Evolutionary conservation across 2,329 filamentous ascomycete species (phyloP), one percentile per base, ranked within the genome.

Genomic region (Didymella pinodella): DNA sequence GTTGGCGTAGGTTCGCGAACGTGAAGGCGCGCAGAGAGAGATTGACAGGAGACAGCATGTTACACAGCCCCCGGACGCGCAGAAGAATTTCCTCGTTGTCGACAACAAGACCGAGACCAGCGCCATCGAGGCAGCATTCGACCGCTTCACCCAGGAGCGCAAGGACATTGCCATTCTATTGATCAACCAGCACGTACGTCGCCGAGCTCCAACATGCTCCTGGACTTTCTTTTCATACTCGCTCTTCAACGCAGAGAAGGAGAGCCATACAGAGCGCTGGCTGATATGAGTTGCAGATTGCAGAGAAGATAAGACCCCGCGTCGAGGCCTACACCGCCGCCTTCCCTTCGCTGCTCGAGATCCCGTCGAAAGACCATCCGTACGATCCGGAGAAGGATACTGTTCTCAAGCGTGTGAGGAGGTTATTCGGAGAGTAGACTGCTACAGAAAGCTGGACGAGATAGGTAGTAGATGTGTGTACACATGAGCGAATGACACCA

Each of bases 361-460:
- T 99, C 61, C 95, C 95, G 25, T 96, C 92, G 81, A 99, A 99
- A 84, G 95, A 99, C 78, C 95, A 99, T 77, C 95, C 95, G 2
- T 99, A 99, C 75, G 94, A 99, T 72, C 95, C 95, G 0, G 95
- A 99, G 81, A 99, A 99, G 83, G 95, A 99, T 78, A 98, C 94
- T 75, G 94, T 99, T 43, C 79, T 99, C 80, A 91, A 93, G 81
- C 86, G 95, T 67, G 95, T 99, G 65, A 83, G 86, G 76, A 86
- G 88, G 71, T 73, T 91, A 64, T 90, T 90, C 78, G 88, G 88
- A 66, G 88, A 93, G 81, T 93, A 86, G 76, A 16, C 26, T 10
- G 7, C 4, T 6, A 10, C 7, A 32, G 31, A 6, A 14, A 11
- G 31, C 3, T 32, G 4, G 31, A 16, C 12, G 22, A 16, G 36